A percentile compares a stretch with the other conserved stretches of the same genome.
Conservation (phyloP, 805 yeast genomes). For the Saccharomycodes ludwigii region DNA sequence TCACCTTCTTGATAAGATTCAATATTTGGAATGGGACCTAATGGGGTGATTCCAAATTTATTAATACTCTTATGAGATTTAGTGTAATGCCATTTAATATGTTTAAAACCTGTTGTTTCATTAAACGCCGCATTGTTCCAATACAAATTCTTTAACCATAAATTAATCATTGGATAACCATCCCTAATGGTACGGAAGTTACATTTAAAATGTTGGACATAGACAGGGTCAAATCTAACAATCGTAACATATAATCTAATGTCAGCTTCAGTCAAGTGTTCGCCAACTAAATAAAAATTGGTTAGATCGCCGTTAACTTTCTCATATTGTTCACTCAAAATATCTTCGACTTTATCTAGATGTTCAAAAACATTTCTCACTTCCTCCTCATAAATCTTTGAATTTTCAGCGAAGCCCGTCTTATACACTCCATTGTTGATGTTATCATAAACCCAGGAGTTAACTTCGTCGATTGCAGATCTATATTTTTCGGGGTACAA, state of each 20-base stretch:
- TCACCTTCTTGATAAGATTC: constrained; percentile 30
- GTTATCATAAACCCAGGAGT: constrained; percentile 70
- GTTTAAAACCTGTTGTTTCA: constrained; percentile 75
- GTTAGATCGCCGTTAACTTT: constrained; percentile 14
- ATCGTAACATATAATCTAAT: constrained; percentile 78
- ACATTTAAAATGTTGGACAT: constrained; percentile 92
- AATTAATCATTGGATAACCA: constrained; percentile 67
- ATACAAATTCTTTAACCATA: constrained; percentile 74
- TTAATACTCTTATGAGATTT: constrained; percentile 72
- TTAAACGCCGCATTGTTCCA: constrained; percentile 66
- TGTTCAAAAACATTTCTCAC: constrained; percentile 50
- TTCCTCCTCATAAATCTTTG: constrained; percentile 67
- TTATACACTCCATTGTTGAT: constrained; percentile 92
- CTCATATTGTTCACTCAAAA: constrained; percentile 36
- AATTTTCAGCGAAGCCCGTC: constrained; percentile 77
- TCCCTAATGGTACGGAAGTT: constrained; percentile 68
- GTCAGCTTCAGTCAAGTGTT: constrained; percentile 78
- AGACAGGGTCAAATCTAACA: constrained; percentile 83
- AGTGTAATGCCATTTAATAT: constrained; percentile 85
- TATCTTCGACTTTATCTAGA: constrained; percentile 56
- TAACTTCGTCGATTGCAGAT: constrained; percentile 57
- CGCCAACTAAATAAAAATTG: constrained; percentile 42
- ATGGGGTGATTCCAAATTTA: constrained; percentile 72
- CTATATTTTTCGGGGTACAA: constrained; percentile 48
- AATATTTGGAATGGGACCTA: constrained; percentile 80